Percentiles rank a stretch among this genome's conserved stretches.
These are phyloP conservation scores for Fusarium verrucosum DNA, from an alignment of 2,329 filamentous ascomycete species.

Conservation along the genomic window DNA sequence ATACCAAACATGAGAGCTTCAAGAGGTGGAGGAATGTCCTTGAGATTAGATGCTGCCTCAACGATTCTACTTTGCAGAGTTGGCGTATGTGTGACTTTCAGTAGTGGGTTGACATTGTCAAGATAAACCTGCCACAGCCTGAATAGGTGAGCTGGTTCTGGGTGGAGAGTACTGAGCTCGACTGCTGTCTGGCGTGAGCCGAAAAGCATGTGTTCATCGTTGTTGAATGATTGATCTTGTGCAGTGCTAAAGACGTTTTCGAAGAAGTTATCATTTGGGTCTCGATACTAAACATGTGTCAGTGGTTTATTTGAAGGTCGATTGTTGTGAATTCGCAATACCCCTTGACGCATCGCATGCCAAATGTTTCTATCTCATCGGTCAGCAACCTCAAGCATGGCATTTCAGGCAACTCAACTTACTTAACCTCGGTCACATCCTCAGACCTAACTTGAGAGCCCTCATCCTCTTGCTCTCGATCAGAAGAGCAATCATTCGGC, in stretches of 20 bases:
- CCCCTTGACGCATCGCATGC: conserved; percentile 19
- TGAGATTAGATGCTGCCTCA: conserved; percentile 56
- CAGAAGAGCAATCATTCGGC: background rate
- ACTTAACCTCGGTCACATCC: conserved; percentile 26
- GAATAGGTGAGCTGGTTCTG: conserved; percentile 56
- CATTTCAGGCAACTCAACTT: background rate
- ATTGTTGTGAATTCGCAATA: background rate
- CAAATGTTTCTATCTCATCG: conserved; percentile 2
- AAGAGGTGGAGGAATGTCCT: conserved; percentile 51
- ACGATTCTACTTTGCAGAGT: conserved; percentile 63
- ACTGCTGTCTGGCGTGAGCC: conserved; percentile 53
- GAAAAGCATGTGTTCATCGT: conserved; percentile 62
- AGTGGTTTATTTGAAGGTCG: accelerated
- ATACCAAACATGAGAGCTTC: conserved; percentile 68
- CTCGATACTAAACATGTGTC: background rate
- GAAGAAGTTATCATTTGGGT: background rate
- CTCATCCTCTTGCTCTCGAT: conserved; percentile 16
- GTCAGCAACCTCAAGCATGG: background rate
- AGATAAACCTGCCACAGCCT: conserved; percentile 67
- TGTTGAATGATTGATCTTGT: conserved; percentile 55
- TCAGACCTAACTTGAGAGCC: background rate
- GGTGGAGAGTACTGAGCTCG: conserved; percentile 62
- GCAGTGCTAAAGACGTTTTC: conserved; percentile 52
- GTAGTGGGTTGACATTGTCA: conserved; percentile 65
- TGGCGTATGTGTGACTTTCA: conserved; percentile 68